Base-by-base conservation (phyloP, 805 yeast genomes). In the Pichia membranifaciens region DNA sequence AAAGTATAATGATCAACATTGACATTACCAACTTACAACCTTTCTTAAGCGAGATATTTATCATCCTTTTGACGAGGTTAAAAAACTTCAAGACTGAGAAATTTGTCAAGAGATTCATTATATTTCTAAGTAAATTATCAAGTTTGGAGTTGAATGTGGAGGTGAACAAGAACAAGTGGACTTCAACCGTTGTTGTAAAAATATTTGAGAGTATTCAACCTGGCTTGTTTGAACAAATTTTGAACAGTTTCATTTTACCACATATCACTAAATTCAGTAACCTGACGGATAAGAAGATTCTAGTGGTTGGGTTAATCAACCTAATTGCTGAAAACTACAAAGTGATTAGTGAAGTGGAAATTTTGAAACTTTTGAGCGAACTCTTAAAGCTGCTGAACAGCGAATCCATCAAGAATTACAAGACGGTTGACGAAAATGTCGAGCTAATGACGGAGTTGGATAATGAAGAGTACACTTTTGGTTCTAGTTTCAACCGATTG, bases 11-110 rank as follows among this genome's bases (percentile, higher is more conserved):
- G 38, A 58, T 78, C 38, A 66, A 73, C 49, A 67, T 88, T 39
- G 81, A 87, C 5, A 56, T 79, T 38, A 61, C 59, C 0, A 53
- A 62, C 4, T 62, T 90, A 41, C 64, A 74, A 37, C 75, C 73
- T 9, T 87, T 72, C 56, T 61, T 83, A 49, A 81, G 79, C 48
- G 87, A 88, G 59, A 77, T 93, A 50, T 88, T 91, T 0, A 72
- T 83, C 33, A 69, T 95, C 45, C 65, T 95, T 32, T 69, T 93
- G 54, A 86, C 88, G 54, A 76, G 97, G 56, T 72, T 95, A 55
- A 91, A 89, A 58, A 78, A 74, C 51, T 78, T 89, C 0, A 77
- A 86, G 60, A 88, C 96, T 2, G 96, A 88, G 47, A 84, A 83
- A 61, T 91, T 76, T 61, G 79, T 85, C 23, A 79, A 84, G 54